Evolutionary conservation across 2,329 filamentous ascomycete genomes (phyloP).

Genomic region (Trichoderma polysporum): DNA sequence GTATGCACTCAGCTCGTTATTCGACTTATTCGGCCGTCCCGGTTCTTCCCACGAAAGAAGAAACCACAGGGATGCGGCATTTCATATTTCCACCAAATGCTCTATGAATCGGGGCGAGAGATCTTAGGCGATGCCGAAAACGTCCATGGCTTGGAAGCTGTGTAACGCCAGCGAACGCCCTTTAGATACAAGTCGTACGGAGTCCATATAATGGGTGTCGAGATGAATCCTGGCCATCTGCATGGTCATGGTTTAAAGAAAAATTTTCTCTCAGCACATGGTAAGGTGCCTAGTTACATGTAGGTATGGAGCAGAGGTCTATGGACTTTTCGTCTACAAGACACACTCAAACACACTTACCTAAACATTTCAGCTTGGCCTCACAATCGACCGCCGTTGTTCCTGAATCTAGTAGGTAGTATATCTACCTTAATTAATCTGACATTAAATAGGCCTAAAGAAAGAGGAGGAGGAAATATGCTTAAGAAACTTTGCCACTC

Average conservation of each 20-base stretch:
- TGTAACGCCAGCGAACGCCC: constrained; percentile 8
- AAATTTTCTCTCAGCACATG: neutral
- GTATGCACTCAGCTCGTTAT: neutral
- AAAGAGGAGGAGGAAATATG: neutral
- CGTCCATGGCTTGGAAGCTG: constrained; percentile 2
- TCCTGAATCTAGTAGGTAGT: neutral
- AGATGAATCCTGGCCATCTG: constrained; percentile 2
- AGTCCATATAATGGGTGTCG: neutral
- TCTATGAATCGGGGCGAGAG: neutral
- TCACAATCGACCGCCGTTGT: neutral
- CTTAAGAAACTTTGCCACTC: neutral
- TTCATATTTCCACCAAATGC: neutral
- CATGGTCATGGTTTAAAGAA: neutral
- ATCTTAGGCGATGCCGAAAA: constrained; percentile 6
- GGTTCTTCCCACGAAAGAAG: neutral
- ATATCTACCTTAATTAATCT: neutral
- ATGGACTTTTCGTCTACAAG: neutral
- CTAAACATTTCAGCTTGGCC: neutral
- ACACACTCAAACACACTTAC: neutral
- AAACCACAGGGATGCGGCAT: neutral
- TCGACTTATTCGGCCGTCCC: constrained; percentile 13
- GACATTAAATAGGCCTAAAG: neutral
- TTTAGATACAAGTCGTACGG: neutral
- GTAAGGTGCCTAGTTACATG: neutral
- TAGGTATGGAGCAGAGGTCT: neutral